phyloP scores from a whole-genome alignment of 2,329 filamentous ascomycete species.

The Tolypocladium sp. region DNA sequence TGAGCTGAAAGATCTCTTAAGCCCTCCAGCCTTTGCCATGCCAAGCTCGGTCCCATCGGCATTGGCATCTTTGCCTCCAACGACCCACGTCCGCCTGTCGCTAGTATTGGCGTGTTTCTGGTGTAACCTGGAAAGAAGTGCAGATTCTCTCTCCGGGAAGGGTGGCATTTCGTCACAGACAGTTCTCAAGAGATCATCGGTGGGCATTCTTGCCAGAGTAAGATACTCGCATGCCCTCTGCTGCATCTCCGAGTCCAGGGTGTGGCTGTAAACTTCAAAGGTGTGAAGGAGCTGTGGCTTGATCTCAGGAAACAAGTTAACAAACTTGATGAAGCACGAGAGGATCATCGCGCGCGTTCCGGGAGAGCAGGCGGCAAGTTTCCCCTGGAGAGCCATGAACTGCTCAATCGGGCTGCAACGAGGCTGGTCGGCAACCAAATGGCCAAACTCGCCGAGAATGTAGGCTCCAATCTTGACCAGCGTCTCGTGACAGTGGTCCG shows the following conservation, averaged over 20 bases:
- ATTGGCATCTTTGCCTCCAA: slow-evolving; percentile 95
- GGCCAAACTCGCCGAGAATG: slow-evolving; percentile 91
- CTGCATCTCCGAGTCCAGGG: slow-evolving; percentile 88
- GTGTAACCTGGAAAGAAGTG: slow-evolving; percentile 82
- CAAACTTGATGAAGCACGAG: slow-evolving; percentile 93
- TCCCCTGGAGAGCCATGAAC: slow-evolving; percentile 83
- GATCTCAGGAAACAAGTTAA: slow-evolving; percentile 97
- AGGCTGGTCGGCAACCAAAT: slow-evolving; percentile 85
- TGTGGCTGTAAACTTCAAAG: slow-evolving; percentile 88
- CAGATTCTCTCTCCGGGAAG: slow-evolving; percentile 90
- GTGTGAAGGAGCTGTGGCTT: slow-evolving; percentile 88
- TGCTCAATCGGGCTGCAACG: slow-evolving; percentile 96
- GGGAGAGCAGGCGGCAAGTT: slow-evolving; percentile 81
- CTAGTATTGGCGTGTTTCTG: slow-evolving; percentile 89
- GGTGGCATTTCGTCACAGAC: slow-evolving; percentile 98
- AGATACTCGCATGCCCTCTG: slow-evolving; percentile 95
- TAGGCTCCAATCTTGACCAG: slow-evolving; percentile 97
- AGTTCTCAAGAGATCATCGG: slow-evolving; percentile 84
- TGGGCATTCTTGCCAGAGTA: slow-evolving; percentile 72
- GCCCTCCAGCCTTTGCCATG: slow-evolving; percentile 69
- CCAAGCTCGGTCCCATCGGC: slow-evolving; percentile 69
- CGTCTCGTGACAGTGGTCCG: slow-evolving; percentile 91
- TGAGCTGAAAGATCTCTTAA: slow-evolving; percentile 78
- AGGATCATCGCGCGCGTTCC: slow-evolving; percentile 88
- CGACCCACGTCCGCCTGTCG: slow-evolving; percentile 94